Evolutionary conservation across 306 rosid species (phyloP).

Genomic region (Nissolia schottii): DNA sequence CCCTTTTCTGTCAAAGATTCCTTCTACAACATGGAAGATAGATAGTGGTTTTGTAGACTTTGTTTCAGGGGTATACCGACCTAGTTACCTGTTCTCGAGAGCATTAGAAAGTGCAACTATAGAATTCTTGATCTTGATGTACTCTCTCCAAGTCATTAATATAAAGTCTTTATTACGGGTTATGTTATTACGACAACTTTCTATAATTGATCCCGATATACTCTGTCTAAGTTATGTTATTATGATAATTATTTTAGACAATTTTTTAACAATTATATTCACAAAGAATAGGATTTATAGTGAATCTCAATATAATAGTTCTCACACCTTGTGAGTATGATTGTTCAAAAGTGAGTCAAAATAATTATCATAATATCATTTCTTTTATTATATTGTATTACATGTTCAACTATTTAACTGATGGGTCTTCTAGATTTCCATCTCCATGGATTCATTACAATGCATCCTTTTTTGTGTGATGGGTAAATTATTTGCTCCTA

Average conservation of each 20-base stretch:
- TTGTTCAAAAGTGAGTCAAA: no score
- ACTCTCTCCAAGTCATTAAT: conserved; percentile 6
- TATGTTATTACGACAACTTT: no score
- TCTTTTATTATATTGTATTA: background rate
- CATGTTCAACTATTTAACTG: background rate
- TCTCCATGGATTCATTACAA: background rate
- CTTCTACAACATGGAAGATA: conserved; percentile 42
- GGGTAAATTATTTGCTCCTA: background rate
- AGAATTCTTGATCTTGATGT: conserved; percentile 5
- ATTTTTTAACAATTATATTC: no score
- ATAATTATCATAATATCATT: no score
- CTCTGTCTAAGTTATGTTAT: no score
- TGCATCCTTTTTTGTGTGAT: background rate
- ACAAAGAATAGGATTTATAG: no score
- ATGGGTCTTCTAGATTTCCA: conserved; percentile 3
- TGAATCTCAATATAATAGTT: no score
- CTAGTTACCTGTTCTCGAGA: conserved; percentile 4
- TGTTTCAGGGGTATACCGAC: conserved; percentile 26
- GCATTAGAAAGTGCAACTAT: conserved; percentile 24
- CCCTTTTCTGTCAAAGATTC: conserved; percentile 49
- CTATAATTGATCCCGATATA: no score
- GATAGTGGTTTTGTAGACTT: conserved; percentile 32
- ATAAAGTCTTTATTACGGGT: background rate
- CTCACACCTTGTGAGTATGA: no score
- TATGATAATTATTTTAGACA: no score